Conservation (phyloP, 2,329 filamentous ascomycete species). For the Apiospora koreana region DNA sequence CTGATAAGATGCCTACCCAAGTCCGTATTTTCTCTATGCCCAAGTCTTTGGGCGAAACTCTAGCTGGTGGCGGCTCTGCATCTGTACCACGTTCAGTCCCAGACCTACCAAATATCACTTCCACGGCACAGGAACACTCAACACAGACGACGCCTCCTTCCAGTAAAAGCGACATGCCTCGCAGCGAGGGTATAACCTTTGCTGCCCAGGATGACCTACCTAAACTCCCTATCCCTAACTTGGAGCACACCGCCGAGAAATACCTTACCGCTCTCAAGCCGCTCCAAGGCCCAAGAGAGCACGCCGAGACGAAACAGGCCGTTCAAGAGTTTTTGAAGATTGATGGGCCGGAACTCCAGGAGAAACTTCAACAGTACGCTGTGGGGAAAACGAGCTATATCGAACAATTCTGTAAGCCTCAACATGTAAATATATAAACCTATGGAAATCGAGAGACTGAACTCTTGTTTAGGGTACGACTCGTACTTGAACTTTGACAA, state of each 20-base stretch:
- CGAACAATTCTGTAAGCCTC: slow-evolving; percentile 88
- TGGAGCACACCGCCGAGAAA: slow-evolving; percentile 74
- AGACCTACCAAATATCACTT: slow-evolving; percentile 27
- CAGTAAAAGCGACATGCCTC: background rate
- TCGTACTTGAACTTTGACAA: slow-evolving; percentile 98
- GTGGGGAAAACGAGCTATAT: slow-evolving; percentile 93
- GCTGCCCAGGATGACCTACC: slow-evolving; percentile 85
- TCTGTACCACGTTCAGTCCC: slow-evolving; percentile 43
- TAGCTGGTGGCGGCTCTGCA: slow-evolving; percentile 49
- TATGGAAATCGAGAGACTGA: background rate
- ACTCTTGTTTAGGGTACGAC: slow-evolving; percentile 77
- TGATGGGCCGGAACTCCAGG: slow-evolving; percentile 84
- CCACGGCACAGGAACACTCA: slow-evolving; percentile 16
- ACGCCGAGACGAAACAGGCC: slow-evolving; percentile 77
- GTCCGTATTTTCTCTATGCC: slow-evolving; percentile 72
- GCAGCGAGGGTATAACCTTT: slow-evolving; percentile 75
- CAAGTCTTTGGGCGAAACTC: slow-evolving; percentile 70
- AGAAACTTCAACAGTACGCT: slow-evolving; percentile 87
- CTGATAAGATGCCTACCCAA: slow-evolving; percentile 63
- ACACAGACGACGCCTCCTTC: background rate
- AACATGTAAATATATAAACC: background rate
- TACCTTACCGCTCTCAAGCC: slow-evolving; percentile 81
- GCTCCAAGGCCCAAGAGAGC: slow-evolving; percentile 78
- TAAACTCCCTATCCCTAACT: slow-evolving; percentile 88
- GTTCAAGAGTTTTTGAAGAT: slow-evolving; percentile 79